Base-by-base conservation (phyloP, 495 filamentous ascomycete genomes). In the Symbiotaphrina buchneri region DNA sequence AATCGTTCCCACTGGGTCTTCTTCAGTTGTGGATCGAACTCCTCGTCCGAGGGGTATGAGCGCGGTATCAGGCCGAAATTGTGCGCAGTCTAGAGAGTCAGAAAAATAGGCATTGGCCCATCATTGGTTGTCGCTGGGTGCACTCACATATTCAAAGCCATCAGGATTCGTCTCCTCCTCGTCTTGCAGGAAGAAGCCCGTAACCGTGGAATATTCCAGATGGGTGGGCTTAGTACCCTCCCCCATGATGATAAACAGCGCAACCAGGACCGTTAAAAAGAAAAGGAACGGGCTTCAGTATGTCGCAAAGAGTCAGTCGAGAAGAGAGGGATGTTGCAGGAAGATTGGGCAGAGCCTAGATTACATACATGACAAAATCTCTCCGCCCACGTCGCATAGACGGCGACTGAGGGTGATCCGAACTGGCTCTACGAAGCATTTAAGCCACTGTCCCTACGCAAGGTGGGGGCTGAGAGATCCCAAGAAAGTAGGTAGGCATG, bases 131-230 rank as follows among this genome's bases (percentile, higher is more conserved):
- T 30, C 16, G 8, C 8, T 7, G 14, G 14, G 8, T 7, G 8
- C 4, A 38, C 30, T 14, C 11, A 74, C 70, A 44, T 69, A 82
- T 45, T 77, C 68, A 46, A 80, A 82, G 1, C 55, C 64, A 8
- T 51, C 49, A 1, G 67, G 41, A 42, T 76, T 56, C 1, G 75
- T 82, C 6, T 54, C 46, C 1, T 52, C 51, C 29, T 75, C 58
- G 47, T 81, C 74, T 46, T 83, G 76, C 10, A 63, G 47, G 43
- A 82, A 82, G 44, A 69, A 76, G 1, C 71, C 76, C 4, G 63
- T 53, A 8, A 80, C 63, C 4, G 65, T 66, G 2, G 62, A 61
- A 42, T 79, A 80, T 30, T 66, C 57, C n/a, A n/a, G 29, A 73
- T 52, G 24, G 53, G 44, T 25, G 8, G 8, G 20, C 40, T 17